A percentile compares a stretch with the other conserved stretches of the same genome.
Evolutionary conservation across 129 eudicot genomes (phyloP).

Genomic region (Heracleum sosnowskyi): DNA sequence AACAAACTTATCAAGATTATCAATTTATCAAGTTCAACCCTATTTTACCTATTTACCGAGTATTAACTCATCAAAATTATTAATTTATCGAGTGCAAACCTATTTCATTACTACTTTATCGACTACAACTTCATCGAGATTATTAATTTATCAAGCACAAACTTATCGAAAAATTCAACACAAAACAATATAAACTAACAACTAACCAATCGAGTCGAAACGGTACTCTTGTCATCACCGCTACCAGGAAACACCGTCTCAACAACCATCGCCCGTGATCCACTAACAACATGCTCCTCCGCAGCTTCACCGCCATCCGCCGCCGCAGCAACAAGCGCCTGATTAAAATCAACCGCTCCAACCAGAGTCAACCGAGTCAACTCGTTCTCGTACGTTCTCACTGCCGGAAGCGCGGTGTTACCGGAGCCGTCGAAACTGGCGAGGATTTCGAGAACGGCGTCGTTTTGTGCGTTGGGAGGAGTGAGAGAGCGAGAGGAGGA

Average conservation of each 20-base stretch:
- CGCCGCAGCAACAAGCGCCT: conserved; percentile 88
- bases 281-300: conserved; percentile 45
- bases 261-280: conserved; percentile 63
- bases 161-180: background rate
- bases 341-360: conserved; percentile 70
- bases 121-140: background rate
- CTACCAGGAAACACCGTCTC: conserved; percentile 81
- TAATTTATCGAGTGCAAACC: background rate
- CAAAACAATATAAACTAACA: background rate
- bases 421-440: conserved; percentile 31
- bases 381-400: conserved; percentile 83
- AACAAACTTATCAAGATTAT: background rate
- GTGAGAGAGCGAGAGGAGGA: conserved; percentile 18
- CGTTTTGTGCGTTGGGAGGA: conserved; percentile 30
- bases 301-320: conserved; percentile 97
- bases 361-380: conserved; percentile 56
- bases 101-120: background rate
- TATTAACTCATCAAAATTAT: background rate
- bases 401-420: conserved; percentile 34
- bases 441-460: conserved; percentile 44
- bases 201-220: conserved; percentile 80
- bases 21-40: background rate
- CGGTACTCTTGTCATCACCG: conserved; percentile 54
- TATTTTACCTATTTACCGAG: no score
- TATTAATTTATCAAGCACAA: background rate